These are phyloP conservation scores for Penicillium roqueforti DNA, from an alignment of 495 filamentous ascomycete genomes.

Conservation along the genomic window DNA sequence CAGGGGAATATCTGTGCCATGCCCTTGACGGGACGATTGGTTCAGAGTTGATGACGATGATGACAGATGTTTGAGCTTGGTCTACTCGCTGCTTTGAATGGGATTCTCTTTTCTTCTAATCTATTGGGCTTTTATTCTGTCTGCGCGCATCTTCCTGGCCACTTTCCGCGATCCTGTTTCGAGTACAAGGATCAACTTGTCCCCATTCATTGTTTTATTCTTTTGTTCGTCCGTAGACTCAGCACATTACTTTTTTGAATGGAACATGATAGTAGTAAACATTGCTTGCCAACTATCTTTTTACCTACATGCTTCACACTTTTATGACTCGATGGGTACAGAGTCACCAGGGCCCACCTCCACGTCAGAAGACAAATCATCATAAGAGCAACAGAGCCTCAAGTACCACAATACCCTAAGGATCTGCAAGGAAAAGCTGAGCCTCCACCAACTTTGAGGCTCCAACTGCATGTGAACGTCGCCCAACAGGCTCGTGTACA, in stretches of 20 bases:
- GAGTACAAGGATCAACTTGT: not conserved
- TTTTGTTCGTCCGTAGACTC: not conserved
- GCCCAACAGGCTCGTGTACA: not conserved
- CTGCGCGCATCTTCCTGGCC: not conserved
- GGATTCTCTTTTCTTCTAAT: constrained; percentile 12
- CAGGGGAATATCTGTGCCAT: not conserved
- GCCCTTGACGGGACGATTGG: not conserved
- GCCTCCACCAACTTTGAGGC: not conserved
- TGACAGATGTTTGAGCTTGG: constrained; percentile 18
- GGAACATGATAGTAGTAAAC: not conserved
- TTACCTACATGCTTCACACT: not conserved
- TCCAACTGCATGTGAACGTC: not conserved
- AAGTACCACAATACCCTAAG: not conserved
- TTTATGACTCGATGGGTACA: too few species aligned
- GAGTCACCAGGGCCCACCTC: not conserved
- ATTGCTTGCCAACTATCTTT: not conserved
- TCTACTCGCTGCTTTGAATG: constrained; percentile 16
- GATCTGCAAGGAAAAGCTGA: not conserved
- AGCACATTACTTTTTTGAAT: not conserved
- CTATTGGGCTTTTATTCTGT: constrained; percentile 3
- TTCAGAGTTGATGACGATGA: constrained; percentile 14
- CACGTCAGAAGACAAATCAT: not conserved
- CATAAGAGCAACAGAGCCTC: not conserved
- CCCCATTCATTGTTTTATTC: not conserved
- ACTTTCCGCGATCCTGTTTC: not conserved